Base-by-base conservation (phyloP, 2,329 filamentous ascomycete species). In the Trichophyton simii region DNA sequence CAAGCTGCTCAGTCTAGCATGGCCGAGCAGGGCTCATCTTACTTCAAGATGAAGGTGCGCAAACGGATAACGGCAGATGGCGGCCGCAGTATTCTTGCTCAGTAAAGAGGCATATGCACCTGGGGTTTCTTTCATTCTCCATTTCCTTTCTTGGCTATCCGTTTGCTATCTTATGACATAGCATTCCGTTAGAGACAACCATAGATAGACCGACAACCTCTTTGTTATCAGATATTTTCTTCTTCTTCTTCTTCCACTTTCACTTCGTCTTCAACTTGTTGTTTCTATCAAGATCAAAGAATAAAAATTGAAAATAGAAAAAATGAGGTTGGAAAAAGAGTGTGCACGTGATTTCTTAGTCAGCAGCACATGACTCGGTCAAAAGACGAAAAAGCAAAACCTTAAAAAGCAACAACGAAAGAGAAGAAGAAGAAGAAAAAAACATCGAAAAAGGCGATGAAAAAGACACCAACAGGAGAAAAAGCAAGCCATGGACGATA, bases 31-130 rank as follows among this genome's bases (percentile, higher is more conserved):
- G 69, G 71, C 1, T 60, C 66, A 6, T 67, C 66, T 18, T 74
- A 72, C 66, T 60, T 78, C 52, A 73, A 71, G 63, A 65, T 79
- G 7, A 70, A 67, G 13, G 69, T 79, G 15, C 69, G 78, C 36
- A 66, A 68, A 46, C 71, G 78, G 48, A 42, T 79, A 38, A 78
- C 77, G 1, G 63, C 65, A 18, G 78, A 80, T 70, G 77, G 77
- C 15, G 78, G 78, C 2, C 70, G 68, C 63, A 76, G 72, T 58
- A 68, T 76, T 41, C 65, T 77, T 57, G 72, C 71, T 9, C 55
- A 58, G 58, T 62, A 38, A 58, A 18, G 6, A 20, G 28, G 2
- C 3, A 18, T 13, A 13, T 2, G 9, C 60, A 25, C 22, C 7
- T 1, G 22, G 8, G 25, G 34, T 13, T 38, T 38, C 44, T 48